Conservation (phyloP, 1,284 basidiomycete species). For the Pyrrhoderma lamaoense region DNA sequence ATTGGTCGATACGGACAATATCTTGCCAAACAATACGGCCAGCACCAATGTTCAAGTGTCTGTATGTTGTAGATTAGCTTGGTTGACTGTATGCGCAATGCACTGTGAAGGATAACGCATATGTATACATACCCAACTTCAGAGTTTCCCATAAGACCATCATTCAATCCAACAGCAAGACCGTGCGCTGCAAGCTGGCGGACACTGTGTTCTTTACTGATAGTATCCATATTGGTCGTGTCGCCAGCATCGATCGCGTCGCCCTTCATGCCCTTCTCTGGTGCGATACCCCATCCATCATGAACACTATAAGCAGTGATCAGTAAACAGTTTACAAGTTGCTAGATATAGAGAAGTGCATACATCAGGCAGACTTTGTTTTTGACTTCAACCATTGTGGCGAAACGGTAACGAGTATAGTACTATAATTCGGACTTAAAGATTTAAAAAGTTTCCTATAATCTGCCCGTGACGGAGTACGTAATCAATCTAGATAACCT, state of each 20-base stretch:
- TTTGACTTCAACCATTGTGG: slow-evolving; percentile 41
- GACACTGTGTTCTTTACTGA: slow-evolving; percentile 69
- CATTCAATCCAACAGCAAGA: slow-evolving; percentile 79
- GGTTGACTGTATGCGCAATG: background rate
- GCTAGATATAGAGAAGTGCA: background rate
- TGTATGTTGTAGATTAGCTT: slow-evolving; percentile 25
- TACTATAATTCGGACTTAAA: no score
- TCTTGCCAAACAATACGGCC: slow-evolving; percentile 93
- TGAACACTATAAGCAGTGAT: slow-evolving; percentile 57
- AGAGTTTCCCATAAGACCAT: slow-evolving; percentile 93
- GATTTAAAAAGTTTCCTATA: no score
- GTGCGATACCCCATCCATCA: slow-evolving; percentile 86
- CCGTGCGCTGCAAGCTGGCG: slow-evolving; percentile 78
- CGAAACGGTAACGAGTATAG: background rate
- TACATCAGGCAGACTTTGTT: slow-evolving; percentile 90
- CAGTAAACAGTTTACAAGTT: background rate
- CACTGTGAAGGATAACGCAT: background rate
- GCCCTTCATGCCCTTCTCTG: slow-evolving; percentile 62
- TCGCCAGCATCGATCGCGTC: slow-evolving; percentile 79
- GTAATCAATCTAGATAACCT: no score
- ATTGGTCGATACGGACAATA: slow-evolving; percentile 86
- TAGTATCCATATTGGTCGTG: slow-evolving; percentile 83
- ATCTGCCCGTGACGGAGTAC: no score
- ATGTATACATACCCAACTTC: slow-evolving; percentile 72
- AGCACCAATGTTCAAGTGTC: slow-evolving; percentile 88